phyloP scores from a whole-genome alignment of 257 asterid species.

The Plantago major region DNA sequence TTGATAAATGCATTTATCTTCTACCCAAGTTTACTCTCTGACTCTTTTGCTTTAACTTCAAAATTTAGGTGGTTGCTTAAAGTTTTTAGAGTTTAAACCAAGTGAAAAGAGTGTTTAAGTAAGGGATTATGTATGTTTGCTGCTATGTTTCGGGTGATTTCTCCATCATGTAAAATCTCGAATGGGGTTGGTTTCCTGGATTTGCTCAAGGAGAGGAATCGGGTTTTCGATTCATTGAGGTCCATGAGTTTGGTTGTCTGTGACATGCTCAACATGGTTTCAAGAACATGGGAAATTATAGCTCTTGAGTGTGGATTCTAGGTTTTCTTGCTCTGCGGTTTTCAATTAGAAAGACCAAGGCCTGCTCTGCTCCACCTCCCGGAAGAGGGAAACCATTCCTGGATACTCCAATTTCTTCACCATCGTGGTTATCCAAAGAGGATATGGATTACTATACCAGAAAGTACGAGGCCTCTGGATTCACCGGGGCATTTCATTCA shows the following conservation, averaged over 20 bases:
- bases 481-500: conserved; percentile 34
- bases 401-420: conserved; percentile 33
- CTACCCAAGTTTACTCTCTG: no score
- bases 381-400: conserved; percentile 38
- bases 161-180: conserved; percentile 53
- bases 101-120: no score
- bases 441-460: conserved; percentile 47
- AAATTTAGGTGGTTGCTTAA: conserved; percentile 15
- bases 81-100: conserved; percentile 9
- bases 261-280: conserved; percentile 33
- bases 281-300: conserved; percentile 30
- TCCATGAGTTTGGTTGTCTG: conserved; percentile 30
- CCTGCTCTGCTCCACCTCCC: conserved; percentile 51
- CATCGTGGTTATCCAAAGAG: conserved; percentile 47
- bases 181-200: conserved; percentile 49
- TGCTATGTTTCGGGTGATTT: conserved; percentile 66
- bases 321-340: conserved; percentile 33
- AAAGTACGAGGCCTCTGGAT: conserved; percentile 52
- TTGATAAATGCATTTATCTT: no score
- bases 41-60: conserved; percentile 22
- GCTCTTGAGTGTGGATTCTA: conserved; percentile 32
- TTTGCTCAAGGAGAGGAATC: conserved; percentile 45
- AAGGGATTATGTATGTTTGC: conserved; percentile 53
- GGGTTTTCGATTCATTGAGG: conserved; percentile 36
- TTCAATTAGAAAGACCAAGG: conserved; percentile 31